Evolutionary conservation across 257 asterid genomes (phyloP).

Genomic region (Dorcoceras hygrometricum): DNA sequence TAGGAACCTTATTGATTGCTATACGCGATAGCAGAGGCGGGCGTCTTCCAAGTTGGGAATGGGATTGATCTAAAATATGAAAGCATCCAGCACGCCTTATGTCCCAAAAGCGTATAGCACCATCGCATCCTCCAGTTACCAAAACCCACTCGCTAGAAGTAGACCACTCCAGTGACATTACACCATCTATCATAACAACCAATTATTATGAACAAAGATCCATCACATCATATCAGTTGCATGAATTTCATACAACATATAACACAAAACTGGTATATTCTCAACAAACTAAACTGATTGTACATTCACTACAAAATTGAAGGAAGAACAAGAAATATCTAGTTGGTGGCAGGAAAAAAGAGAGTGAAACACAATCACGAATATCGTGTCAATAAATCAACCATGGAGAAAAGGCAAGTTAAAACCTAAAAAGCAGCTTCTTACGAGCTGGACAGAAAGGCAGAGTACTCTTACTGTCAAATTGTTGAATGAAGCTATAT

Average conservation of each 20-base stretch:
- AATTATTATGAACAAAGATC: conserved; percentile 25
- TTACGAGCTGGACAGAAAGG: neutral
- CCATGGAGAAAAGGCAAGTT: neutral
- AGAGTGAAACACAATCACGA: neutral
- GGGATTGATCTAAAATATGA: conserved; percentile 83
- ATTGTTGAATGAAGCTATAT: conserved; percentile 11
- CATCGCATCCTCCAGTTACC: conserved; percentile 97
- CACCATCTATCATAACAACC: conserved; percentile 64
- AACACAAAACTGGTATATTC: neutral
- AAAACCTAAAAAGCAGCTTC: neutral
- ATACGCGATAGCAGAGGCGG: conserved; percentile 61
- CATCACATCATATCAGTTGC: conserved; percentile 17
- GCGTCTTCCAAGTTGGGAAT: conserved; percentile 88
- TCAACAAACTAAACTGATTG: neutral
- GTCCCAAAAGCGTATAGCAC: conserved; percentile 99
- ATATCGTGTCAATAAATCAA: conserved; percentile 7
- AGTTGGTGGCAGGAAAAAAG: conserved; percentile 7
- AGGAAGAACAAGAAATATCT: conserved; percentile 1
- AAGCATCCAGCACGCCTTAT: conserved; percentile 97
- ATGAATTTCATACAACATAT: conserved; percentile 13
- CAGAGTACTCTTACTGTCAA: conserved; percentile 9
- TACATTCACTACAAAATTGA: conserved; percentile 8
- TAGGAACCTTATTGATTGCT: conserved; percentile 60
- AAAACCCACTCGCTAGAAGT: conserved; percentile 92
- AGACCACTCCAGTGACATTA: conserved; percentile 97